Evolutionary conservation across 257 asterid species (phyloP).

Genomic region (Scutellaria galericulata): DNA sequence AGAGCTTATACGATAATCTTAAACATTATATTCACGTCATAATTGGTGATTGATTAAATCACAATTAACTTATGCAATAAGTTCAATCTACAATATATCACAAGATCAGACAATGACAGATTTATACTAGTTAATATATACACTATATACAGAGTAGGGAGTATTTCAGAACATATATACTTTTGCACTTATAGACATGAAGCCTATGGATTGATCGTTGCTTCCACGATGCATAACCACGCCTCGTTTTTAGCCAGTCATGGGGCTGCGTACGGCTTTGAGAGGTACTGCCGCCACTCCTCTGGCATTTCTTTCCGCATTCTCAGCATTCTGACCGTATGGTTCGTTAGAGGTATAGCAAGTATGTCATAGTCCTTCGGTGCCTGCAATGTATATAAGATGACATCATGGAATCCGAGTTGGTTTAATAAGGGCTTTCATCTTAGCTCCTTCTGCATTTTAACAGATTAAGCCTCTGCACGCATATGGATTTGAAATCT

Average conservation of each 20-base stretch:
- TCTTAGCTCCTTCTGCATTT: too few relatives aligned
- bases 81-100: slow-evolving; percentile 8
- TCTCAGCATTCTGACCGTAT: slow-evolving; percentile 66
- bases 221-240: not conserved
- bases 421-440: not conserved
- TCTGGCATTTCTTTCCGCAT: slow-evolving; percentile 73
- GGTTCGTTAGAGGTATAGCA: slow-evolving; percentile 76
- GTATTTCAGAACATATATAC: not conserved
- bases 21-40: not conserved
- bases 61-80: not conserved
- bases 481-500: not conserved
- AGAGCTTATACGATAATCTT: too few relatives aligned
- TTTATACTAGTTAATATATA: slow-evolving; percentile 3
- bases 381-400: slow-evolving; percentile 48
- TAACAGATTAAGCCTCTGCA: too few relatives aligned
- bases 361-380: slow-evolving; percentile 80
- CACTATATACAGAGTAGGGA: not conserved
- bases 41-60: not conserved
- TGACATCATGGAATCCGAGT: not conserved
- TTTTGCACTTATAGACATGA: not conserved
- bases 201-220: not conserved
- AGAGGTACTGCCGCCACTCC: slow-evolving; percentile 84
- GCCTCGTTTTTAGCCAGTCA: slow-evolving; percentile 26
- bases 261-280: slow-evolving; percentile 60
- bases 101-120: not conserved